These are phyloP conservation scores for Hypoxylon rickii DNA, from an alignment of 495 filamentous ascomycete species.

Conservation along the genomic window DNA sequence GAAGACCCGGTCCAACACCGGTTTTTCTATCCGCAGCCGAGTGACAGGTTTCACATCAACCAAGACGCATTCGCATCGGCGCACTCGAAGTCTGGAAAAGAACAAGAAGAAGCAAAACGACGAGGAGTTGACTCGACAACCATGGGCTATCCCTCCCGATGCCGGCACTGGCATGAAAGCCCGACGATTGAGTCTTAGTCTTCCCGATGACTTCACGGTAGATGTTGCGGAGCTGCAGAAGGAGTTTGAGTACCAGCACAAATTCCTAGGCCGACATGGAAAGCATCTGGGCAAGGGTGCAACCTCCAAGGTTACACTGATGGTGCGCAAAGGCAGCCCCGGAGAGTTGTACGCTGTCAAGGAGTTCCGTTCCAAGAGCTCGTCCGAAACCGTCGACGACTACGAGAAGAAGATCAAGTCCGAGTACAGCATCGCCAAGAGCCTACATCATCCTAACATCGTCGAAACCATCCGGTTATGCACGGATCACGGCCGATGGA, in stretches of 20 bases:
- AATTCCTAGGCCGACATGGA: conserved; percentile 61
- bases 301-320: conserved; percentile 72
- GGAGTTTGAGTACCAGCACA: conserved; percentile 64
- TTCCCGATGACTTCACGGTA: conserved; percentile 67
- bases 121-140: conserved; percentile 39
- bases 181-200: conserved; percentile 62
- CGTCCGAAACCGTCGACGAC: conserved; percentile 63
- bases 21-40: conserved; percentile 49
- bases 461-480: conserved; percentile 74
- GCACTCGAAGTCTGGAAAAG: conserved; percentile 36
- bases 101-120: conserved; percentile 32
- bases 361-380: conserved; percentile 69
- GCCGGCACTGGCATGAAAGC: conserved; percentile 69
- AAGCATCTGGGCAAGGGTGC: conserved; percentile 74
- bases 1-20: conserved; percentile 55
- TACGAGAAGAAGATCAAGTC: conserved; percentile 81
- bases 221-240: conserved; percentile 63
- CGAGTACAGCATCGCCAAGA: conserved; percentile 78
- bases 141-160: conserved; percentile 60
- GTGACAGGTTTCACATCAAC: conserved; percentile 36
- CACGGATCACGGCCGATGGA: conserved; percentile 67
- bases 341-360: conserved; percentile 74
- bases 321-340: conserved; percentile 59
- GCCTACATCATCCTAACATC: conserved; percentile 77
- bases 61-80: conserved; percentile 32